Evolutionary conservation across 1,284 basidiomycete genomes (phyloP), one percentile per base, ranked within the genome.

Genomic region (Melanopsichium pennsylvanicum): DNA sequence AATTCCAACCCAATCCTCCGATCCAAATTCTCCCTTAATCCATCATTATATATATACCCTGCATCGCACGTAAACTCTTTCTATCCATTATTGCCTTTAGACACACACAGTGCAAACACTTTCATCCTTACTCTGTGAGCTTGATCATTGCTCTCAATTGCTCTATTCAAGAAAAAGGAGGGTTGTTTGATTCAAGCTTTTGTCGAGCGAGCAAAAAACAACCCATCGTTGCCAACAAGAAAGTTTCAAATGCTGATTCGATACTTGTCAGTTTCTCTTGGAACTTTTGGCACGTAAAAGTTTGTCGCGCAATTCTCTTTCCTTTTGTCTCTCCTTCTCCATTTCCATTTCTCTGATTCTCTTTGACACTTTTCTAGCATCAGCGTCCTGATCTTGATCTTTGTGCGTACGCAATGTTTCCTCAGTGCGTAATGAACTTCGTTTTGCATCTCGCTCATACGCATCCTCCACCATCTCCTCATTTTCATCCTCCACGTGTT

Each of bases 31-130:
- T 9, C 66, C 59, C 1, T 38, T 45, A 40, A 37, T 69, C 27
- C 12, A 40, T 22, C 63, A 67, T 25, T 60, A 52, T 26, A 46
- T 57, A 4, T 67, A 67, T 42, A 54, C 47, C 18, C 12, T 67
- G 22, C 47, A 52, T n/a, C 58, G 50, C 19, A 44, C 21, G 7
- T 61, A 33, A 38, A 9, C 33, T 19, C 33, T 22, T 21, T 25
- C n/a, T 44, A 33, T 15, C 12, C 33, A 21, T 7, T 22, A 29
- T 29, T 29, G 27, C 27, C 8, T 29, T 29, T 29, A 29, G 27
- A 29, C 27, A 29, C 27, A 29, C 8, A 29, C 27, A 29, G 8
- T 7, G 13, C 27, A 29, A 29, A 29, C n/a, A n/a, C n/a, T n/a
- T n/a, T n/a, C n/a, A n/a, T n/a, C n/a, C n/a, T n/a, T n/a, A n/a